These are phyloP conservation scores for Extremus antarcticus DNA, from an alignment of 495 filamentous ascomycete genomes.

Conservation along the genomic window DNA sequence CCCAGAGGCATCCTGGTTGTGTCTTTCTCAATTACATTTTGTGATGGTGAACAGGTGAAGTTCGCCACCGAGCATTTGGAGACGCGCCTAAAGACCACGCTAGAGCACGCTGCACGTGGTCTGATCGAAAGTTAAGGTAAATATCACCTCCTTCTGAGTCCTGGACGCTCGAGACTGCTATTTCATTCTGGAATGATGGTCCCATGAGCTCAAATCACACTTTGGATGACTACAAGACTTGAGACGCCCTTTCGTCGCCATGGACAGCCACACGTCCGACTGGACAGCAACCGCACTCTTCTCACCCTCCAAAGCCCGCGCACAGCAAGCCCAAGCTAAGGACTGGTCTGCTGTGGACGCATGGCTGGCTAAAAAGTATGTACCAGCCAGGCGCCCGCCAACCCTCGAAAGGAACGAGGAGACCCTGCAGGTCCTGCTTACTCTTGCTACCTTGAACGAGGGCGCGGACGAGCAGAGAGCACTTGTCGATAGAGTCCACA, in stretches of 20 bases:
- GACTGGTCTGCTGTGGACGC: conserved; percentile 81
- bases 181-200: too few species aligned
- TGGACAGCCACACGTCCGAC: conserved; percentile 13
- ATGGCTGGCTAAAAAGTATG: conserved; percentile 65
- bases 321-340: conserved; percentile 54
- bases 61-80: background rate
- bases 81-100: too few species aligned
- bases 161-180: too few species aligned
- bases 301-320: conserved; percentile 58
- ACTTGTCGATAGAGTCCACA: conserved; percentile 48
- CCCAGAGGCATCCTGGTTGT: conserved; percentile 50
- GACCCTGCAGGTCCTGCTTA: conserved; percentile 65
- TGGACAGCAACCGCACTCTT: conserved; percentile 53
- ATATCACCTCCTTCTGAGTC: too few species aligned
- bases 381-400: conserved; percentile 44
- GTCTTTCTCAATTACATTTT: too few species aligned
- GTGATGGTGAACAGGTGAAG: too few species aligned
- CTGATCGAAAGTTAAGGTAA: too few species aligned
- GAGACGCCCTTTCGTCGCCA: too few species aligned
- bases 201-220: too few species aligned
- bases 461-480: conserved; percentile 64
- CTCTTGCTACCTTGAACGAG: conserved; percentile 68
- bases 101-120: too few species aligned
- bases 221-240: too few species aligned
- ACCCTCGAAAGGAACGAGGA: conserved; percentile 76